These are phyloP conservation scores for Neoboletus subvelutipes DNA, from an alignment of 768 basidiomycete genomes.

Conservation along the genomic window DNA sequence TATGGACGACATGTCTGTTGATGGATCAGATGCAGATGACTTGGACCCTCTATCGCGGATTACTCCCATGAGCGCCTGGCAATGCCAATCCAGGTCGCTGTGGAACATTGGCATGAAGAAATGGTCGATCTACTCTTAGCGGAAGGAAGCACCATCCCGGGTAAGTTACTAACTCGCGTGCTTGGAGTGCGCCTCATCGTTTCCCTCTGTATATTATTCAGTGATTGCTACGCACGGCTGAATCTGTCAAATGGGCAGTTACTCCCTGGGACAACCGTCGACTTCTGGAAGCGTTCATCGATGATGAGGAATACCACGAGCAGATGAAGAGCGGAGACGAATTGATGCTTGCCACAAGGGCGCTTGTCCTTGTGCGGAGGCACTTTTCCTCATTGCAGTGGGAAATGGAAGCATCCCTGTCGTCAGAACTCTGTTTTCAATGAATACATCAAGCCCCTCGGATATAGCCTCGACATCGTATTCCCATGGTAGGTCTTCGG, in stretches of 20 bases:
- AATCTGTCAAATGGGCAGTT: not conserved
- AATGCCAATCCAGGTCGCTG: not conserved
- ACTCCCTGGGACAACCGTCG: not conserved
- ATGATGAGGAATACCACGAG: not conserved
- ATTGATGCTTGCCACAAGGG: not conserved
- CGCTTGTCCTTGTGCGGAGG: not conserved
- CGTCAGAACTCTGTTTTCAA: not conserved
- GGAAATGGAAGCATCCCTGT: constrained; percentile 2
- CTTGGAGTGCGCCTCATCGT: not conserved
- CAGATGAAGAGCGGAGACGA: not conserved
- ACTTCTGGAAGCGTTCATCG: constrained; percentile 2
- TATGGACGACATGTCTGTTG: not conserved
- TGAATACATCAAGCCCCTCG: not conserved
- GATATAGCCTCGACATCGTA: not conserved
- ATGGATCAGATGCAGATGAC: not conserved
- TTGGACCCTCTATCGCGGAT: not conserved
- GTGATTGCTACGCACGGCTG: not conserved
- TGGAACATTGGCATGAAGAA: constrained; percentile 3
- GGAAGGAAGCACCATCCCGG: not conserved
- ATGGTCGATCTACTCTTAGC: constrained; percentile 5
- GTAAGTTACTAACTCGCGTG: not conserved
- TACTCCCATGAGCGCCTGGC: not conserved
- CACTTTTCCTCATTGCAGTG: constrained; percentile 6
- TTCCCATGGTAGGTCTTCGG: not conserved
- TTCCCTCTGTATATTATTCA: constrained; percentile 6